Base-by-base conservation (phyloP, 2,329 filamentous ascomycete species). In the Teratosphaeria nubilosa region DNA sequence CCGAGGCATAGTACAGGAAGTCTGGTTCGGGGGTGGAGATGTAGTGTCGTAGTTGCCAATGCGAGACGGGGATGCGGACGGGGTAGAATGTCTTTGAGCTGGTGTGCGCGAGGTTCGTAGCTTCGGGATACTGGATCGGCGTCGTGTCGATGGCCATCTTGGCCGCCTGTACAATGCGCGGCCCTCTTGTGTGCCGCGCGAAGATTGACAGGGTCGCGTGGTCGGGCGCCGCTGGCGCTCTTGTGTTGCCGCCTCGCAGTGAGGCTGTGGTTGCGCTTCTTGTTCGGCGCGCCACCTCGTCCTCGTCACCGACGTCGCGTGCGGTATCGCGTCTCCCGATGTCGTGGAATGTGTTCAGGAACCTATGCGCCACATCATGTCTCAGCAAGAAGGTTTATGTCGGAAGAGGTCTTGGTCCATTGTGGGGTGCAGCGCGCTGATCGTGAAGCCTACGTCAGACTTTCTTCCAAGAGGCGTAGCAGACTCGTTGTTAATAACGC, bases 21-120 rank as follows among this genome's bases (percentile, higher is more conserved):
- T 91, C 83, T 51, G 84, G 80, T 68, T 88, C 84, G 64, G 90
- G 86, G 27, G 86, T 87, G 72, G 89, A 92, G 70, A 97, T 88
- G 65, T 95, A 86, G 65, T 95, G 92, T 57, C 92, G 89, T 52
- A 99, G 80, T 75, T 94, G 89, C 85, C 87, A 91, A 75, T 94
- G 89, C 64, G 75, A 75, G 50, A 80, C 75, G 45, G 76, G 77
- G 57, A 80, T 79, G 63, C 72, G 73, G 60, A 76, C 69, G 20
- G 75, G 74, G 64, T 77, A 79, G 74, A 77, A 78, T 48, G 70
- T 69, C 65, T 76, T 76, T 51, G 71, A 20, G 24, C 25, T 69
- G 53, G 72, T 68, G 54, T 74, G 67, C 58, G 77, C 76, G 64
- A 79, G 74, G 60, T 73, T 65, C 60, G 77, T 71, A 57, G 75